Percentiles rank a stretch among this genome's conserved stretches.
These are phyloP conservation scores for Penicillium crystallinum DNA, from an alignment of 495 filamentous ascomycete genomes.

Conservation along the genomic window DNA sequence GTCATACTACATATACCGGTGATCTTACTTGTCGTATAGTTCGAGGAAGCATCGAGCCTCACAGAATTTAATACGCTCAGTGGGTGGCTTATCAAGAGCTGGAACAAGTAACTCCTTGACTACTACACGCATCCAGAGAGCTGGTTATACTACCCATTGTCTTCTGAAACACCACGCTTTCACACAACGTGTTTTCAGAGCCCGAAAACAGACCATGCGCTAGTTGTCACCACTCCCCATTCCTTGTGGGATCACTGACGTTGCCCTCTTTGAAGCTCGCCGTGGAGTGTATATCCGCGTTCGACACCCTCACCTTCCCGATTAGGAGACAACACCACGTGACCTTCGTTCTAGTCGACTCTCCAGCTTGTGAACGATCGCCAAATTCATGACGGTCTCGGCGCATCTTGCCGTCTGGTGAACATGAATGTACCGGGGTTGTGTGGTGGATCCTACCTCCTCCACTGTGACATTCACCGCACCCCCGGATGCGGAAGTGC, in stretches of 20 bases:
- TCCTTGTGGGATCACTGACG: neutral
- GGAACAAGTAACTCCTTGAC: neutral
- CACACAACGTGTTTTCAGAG: neutral
- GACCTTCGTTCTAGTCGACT: neutral
- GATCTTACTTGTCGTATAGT: no score
- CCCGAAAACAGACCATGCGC: neutral
- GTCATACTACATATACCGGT: no score
- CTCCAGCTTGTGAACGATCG: neutral
- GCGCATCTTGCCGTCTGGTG: neutral
- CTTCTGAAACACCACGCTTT: neutral
- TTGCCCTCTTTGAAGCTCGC: constrained; percentile 10
- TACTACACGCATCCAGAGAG: neutral
- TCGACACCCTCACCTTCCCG: constrained; percentile 9
- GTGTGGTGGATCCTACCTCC: constrained; percentile 1
- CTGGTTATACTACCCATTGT: neutral
- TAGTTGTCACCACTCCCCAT: neutral
- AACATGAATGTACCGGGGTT: neutral
- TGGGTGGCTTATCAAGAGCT: no score
- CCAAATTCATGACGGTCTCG: neutral
- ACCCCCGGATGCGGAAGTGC: constrained; percentile 24
- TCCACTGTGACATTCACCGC: constrained; percentile 18
- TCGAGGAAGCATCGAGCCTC: no score
- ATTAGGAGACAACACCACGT: constrained; percentile 15
- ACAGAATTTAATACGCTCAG: no score
- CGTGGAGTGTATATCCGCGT: constrained; percentile 11